Percentiles rank a stretch among this genome's conserved stretches.
phyloP scores from a whole-genome alignment of 2,329 filamentous ascomycete species.

The Exophiala spinifera region DNA sequence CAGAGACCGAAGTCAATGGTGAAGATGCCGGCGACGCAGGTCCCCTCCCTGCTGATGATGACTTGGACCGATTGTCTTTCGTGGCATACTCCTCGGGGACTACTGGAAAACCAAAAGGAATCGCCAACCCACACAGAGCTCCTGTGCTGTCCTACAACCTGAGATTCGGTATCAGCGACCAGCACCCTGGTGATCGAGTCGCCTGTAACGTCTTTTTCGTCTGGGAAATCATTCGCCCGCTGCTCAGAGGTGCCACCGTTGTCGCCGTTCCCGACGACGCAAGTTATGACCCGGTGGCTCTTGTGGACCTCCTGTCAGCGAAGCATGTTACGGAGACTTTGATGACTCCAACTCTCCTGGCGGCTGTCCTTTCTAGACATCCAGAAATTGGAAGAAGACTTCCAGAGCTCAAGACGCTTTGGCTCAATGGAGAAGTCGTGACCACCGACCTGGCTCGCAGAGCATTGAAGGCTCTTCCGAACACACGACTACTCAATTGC shows the following conservation, averaged over 20 bases:
- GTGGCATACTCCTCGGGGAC: conserved; percentile 79
- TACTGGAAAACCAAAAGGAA: conserved; percentile 76
- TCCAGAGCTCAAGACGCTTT: conserved; percentile 65
- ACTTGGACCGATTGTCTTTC: conserved; percentile 71
- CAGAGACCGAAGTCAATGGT: conserved; percentile 31
- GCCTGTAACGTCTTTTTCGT: conserved; percentile 88
- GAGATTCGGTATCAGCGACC: conserved; percentile 67
- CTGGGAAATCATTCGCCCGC: conserved; percentile 77
- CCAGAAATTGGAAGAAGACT: conserved; percentile 62
- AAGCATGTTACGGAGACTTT: conserved; percentile 73
- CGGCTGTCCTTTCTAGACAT: conserved; percentile 69
- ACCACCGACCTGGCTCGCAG: conserved; percentile 71
- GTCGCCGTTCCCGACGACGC: conserved; percentile 71
- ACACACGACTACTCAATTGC: conserved; percentile 69
- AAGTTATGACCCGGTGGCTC: conserved; percentile 72
- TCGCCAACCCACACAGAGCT: conserved; percentile 73
- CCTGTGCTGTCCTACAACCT: conserved; percentile 71
- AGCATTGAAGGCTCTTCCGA: conserved; percentile 64
- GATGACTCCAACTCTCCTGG: conserved; percentile 77
- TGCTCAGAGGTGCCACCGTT: conserved; percentile 72
- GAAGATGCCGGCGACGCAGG: conserved; percentile 43
- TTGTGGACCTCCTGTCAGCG: conserved; percentile 66
- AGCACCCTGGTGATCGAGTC: conserved; percentile 69
- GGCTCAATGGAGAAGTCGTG: conserved; percentile 81
- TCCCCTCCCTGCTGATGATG: conserved; percentile 59